Evolutionary conservation across 441 rosid species (phyloP), one percentile per base, ranked within the genome.

Genomic region (Breynia disticha): DNA sequence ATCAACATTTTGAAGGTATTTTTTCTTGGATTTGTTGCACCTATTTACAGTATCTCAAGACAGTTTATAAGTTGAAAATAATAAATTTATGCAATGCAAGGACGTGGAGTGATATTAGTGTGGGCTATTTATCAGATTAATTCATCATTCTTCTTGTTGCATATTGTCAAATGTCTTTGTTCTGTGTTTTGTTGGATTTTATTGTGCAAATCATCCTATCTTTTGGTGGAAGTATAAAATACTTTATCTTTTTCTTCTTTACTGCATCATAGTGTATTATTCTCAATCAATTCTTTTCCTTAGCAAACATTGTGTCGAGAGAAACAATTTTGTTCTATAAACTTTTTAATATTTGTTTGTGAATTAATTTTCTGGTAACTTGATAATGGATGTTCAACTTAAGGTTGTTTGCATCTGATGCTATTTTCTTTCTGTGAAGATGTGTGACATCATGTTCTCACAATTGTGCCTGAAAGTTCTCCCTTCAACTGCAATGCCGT

Each of bases 401-500:
- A 24, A 24, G 32, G 32, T 24, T 39, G 12, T 39, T 39, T 39
- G 43, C 11, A 39, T 14, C 11, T 39, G 9, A 39, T 39, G 43
- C 32, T 7, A 24, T 39, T 39, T 54, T 65, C 54, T 70, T 71
- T 52, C 64, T 56, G 32, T 54, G 72, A 86, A 90, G 99, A 94
- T 94, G 99, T 94, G 99, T 67, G 96, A 83, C 76, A 87, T 94
- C 67, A 76, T 94, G 49, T 90, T 94, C 83, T 87, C 96, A 61
- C 99, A 94, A 79, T 63, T 94, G 64, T 85, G 97, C 83, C 81
- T 94, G 75, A 94, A 87, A 90, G 96, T 90, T 62, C 79, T 76
- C 56, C 76, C 80, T 5, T 44, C 83, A 47, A 68, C 71, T 60
- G 72, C 72, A 28, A 75, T 62, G 62, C 68, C 80, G 62, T 67